Conservation (phyloP, 164 flowering plant species). For the Pachysandra terminalis region DNA sequence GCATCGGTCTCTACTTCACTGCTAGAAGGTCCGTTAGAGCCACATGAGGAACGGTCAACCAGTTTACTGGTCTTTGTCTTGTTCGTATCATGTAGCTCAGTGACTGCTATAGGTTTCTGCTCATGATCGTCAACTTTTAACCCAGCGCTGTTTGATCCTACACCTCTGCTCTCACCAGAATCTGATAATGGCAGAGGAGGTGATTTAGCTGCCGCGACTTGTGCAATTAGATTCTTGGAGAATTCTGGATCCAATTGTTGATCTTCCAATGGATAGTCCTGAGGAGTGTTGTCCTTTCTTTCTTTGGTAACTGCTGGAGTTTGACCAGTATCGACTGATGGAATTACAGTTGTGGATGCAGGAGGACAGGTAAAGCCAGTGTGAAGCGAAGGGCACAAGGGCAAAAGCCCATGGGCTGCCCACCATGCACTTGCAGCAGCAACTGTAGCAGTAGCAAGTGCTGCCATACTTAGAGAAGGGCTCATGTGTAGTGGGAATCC, state of each 20-base stretch:
- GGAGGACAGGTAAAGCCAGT: slow-evolving; percentile 45
- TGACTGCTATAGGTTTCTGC: slow-evolving; percentile 27
- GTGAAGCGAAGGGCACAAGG: slow-evolving; percentile 57
- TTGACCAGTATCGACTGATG: slow-evolving; percentile 30
- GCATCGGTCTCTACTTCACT: slow-evolving; percentile 79
- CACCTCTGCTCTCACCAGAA: slow-evolving; percentile 47
- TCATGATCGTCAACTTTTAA: slow-evolving; percentile 25
- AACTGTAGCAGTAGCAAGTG: slow-evolving; percentile 82
- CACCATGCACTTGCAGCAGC: slow-evolving; percentile 99
- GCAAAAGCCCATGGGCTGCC: slow-evolving; percentile 86
- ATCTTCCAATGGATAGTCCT: slow-evolving; percentile 28
- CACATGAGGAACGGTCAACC: slow-evolving; percentile 88
- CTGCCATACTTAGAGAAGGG: slow-evolving; percentile 60
- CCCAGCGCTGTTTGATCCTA: slow-evolving; percentile 20
- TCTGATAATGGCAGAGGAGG: slow-evolving; percentile 45
- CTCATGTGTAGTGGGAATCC: slow-evolving; percentile 35
- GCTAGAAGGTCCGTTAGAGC: slow-evolving; percentile 87
- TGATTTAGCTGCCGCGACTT: slow-evolving; percentile 41
- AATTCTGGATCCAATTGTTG: slow-evolving; percentile 37
- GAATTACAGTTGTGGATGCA: slow-evolving; percentile 35
- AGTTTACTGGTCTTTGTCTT: slow-evolving; percentile 51
- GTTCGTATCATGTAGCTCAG: slow-evolving; percentile 36
- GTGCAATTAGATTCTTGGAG: slow-evolving; percentile 42
- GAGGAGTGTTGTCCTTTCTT: slow-evolving; percentile 18
- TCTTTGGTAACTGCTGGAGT: slow-evolving; percentile 26